Evolutionary conservation across 176 grass and related monocot genomes (phyloP).

Genomic region (Oryza nivara): DNA sequence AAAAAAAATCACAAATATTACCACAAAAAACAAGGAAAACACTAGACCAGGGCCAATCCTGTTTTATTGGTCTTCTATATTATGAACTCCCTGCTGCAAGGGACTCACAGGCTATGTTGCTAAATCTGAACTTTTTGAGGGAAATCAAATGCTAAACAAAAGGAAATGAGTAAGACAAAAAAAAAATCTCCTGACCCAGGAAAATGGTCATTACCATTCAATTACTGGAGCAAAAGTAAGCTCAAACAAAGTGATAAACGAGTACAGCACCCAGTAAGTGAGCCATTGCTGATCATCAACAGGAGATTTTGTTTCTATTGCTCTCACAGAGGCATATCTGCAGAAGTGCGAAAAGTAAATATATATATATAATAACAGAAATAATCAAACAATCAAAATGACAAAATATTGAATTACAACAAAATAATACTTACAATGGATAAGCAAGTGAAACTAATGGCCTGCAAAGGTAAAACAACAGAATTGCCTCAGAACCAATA

Average conservation of each 20-base stretch:
- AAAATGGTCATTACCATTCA: constrained; percentile 62
- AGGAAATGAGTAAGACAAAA: not conserved
- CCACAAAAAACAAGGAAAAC: constrained; percentile 9
- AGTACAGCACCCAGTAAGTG: constrained; percentile 99
- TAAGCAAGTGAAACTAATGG: constrained; percentile 93
- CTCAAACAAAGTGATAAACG: constrained; percentile 96
- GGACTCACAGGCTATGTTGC: not conserved
- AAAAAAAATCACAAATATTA: not conserved
- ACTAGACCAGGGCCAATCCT: not conserved
- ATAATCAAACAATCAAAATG: not conserved
- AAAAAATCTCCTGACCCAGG: not conserved
- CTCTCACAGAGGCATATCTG: constrained; percentile 95
- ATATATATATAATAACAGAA: constrained; percentile 9
- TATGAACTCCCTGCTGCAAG: not conserved
- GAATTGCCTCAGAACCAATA: not conserved
- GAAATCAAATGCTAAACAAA: not conserved
- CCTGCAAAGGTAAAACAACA: constrained; percentile 53
- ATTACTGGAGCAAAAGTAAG: constrained; percentile 84
- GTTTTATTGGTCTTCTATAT: not conserved
- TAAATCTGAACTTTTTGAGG: not conserved
- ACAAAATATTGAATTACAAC: not conserved
- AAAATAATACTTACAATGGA: constrained; percentile 74
- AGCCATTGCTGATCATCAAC: constrained; percentile 98
- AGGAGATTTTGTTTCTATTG: constrained; percentile 97
- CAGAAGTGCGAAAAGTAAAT: constrained; percentile 10